Percentiles rank a stretch among this genome's conserved stretches.
Evolutionary conservation across 805 yeast species (phyloP).

Genomic region (Ogataea sp.): DNA sequence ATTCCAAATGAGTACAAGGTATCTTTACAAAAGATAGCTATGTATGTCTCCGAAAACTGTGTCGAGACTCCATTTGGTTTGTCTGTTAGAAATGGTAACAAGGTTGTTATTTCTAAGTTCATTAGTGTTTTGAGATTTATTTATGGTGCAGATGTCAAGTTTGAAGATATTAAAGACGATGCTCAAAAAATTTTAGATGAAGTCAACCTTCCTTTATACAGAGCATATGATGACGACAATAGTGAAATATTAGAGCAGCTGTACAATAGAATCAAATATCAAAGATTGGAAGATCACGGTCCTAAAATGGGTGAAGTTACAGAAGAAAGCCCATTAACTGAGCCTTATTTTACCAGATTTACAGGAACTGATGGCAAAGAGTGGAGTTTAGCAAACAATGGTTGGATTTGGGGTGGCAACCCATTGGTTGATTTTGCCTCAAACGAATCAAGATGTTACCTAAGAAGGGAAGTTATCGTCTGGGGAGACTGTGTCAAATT

Average conservation of each 20-base stretch:
- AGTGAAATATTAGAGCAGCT: constrained; percentile 59
- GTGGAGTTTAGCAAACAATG: constrained; percentile 84
- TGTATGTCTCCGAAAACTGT: constrained; percentile 37
- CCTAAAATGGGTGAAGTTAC: constrained; percentile 69
- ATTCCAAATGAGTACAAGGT: constrained; percentile 38
- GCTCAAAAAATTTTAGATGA: constrained; percentile 61
- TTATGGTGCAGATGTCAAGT: constrained; percentile 22
- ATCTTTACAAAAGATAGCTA: constrained; percentile 40
- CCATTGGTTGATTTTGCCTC: constrained; percentile 94
- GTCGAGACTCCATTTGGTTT: constrained; percentile 34
- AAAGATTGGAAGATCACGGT: constrained; percentile 73
- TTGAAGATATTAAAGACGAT: constrained; percentile 25
- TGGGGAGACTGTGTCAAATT: constrained; percentile 98
- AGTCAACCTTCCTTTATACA: constrained; percentile 66
- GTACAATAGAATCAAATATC: constrained; percentile 65
- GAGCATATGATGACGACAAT: constrained; percentile 67
- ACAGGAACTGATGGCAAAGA: constrained; percentile 41
- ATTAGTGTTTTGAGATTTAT: constrained; percentile 40
- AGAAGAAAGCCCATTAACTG: constrained; percentile 55
- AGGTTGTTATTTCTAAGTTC: constrained; percentile 41
- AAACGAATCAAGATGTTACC: constrained; percentile 63
- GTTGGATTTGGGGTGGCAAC: constrained; percentile 98
- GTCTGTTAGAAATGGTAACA: constrained; percentile 43
- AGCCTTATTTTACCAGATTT: constrained; percentile 82
- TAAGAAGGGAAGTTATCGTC: constrained; percentile 86